phyloP scores from a whole-genome alignment of 768 basidiomycete species.

The Suillus bovinus region DNA sequence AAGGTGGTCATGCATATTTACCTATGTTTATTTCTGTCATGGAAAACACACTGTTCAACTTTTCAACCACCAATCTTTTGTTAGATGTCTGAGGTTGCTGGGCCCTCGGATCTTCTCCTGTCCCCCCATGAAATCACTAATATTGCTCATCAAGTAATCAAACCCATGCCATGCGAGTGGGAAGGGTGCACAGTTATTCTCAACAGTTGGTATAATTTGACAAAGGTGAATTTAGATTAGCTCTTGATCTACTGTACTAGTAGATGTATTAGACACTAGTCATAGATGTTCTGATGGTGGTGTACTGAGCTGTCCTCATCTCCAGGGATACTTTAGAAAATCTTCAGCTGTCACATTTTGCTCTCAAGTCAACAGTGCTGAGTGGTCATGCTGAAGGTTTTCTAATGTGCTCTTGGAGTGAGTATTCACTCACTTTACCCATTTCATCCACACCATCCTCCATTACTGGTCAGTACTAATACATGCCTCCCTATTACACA shows the following conservation, averaged over 20 bases:
- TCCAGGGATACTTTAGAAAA: conserved; percentile 12
- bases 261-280: conserved; percentile 9
- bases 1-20: neutral
- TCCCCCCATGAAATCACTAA: conserved; percentile 22
- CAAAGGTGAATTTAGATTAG: conserved; percentile 27
- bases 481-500: conserved; percentile 12
- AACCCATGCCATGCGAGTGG: conserved; percentile 32
- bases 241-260: conserved; percentile 9
- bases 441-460: neutral
- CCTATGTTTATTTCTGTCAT: neutral
- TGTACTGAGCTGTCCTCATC: conserved; percentile 2
- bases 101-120: conserved; percentile 15
- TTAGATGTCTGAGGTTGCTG: conserved; percentile 5
- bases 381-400: conserved; percentile 23
- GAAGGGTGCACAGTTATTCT: conserved; percentile 24
- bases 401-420: conserved; percentile 20
- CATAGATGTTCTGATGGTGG: conserved; percentile 7
- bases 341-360: conserved; percentile 15
- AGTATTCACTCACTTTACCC: neutral
- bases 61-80: neutral
- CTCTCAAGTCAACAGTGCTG: conserved; percentile 9
- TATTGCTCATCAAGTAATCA: conserved; percentile 26
- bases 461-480: conserved; percentile 10
- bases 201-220: conserved; percentile 30
- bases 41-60: neutral